Conservation (phyloP, 441 rosid species). For the Populus hybrid region DNA sequence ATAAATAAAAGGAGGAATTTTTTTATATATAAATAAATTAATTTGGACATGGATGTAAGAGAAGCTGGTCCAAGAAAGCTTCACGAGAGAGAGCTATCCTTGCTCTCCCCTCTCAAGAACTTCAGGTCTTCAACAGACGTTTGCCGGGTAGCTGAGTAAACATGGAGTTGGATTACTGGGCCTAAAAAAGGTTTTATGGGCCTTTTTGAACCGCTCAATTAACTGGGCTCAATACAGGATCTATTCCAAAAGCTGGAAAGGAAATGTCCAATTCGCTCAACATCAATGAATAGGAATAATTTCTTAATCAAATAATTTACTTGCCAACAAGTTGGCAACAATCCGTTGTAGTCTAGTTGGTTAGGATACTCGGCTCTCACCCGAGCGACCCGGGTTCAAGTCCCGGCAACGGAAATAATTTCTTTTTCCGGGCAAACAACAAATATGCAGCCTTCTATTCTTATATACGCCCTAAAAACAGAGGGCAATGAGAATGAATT, state of each 20-base stretch:
- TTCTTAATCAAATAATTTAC: no score
- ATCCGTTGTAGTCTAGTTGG: constrained; percentile 94
- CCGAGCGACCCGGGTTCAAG: constrained; percentile 87
- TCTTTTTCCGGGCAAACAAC: neutral
- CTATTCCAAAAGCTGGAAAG: no score
- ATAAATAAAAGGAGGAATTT: no score
- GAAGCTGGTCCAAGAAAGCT: no score
- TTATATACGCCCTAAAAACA: no score
- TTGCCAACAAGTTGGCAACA: fast-evolving
- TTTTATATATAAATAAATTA: no score
- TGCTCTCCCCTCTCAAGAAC: neutral
- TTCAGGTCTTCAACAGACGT: neutral
- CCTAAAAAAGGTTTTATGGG: neutral
- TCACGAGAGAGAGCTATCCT: no score
- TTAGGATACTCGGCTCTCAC: constrained; percentile 98
- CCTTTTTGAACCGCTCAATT: no score
- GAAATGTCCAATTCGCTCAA: neutral
- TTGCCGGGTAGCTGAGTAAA: no score
- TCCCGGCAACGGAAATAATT: constrained; percentile 63
- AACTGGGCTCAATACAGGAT: no score
- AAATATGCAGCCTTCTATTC: neutral
- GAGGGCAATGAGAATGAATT: no score
- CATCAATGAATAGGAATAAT: neutral
- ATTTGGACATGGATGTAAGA: no score
- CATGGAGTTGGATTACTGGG: neutral